Evolutionary conservation across 345 rosid species (phyloP), one percentile per base, ranked within the genome.

Genomic region (Moringa oleifera): DNA sequence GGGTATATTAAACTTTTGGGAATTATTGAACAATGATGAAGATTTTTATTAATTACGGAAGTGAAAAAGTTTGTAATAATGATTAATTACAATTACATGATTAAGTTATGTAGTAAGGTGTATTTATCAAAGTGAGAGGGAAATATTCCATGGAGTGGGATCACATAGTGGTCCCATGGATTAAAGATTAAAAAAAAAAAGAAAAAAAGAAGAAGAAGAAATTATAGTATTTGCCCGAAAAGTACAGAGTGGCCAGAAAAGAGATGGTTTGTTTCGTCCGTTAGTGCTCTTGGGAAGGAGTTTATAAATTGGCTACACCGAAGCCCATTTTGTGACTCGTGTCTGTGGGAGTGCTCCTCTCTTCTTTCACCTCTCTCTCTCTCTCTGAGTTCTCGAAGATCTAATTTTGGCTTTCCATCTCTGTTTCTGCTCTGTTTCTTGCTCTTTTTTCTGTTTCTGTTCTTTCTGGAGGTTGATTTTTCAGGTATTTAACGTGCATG

Each of bases 231-330:
- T 69, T 63, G 69, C 68, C 71, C 66, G 68, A 75, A 77, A 79
- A 73, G 74, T 73, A 57, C 79, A 77, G 73, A 68, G 66, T 60
- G 79, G 68, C 68, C 75, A 70, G 68, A 76, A 77, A 68, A 73
- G 74, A 69, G 59, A 37, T 58, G 66, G 69, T 53, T 24, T 51
- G 71, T 69, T 73, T 77, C 72, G 77, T 76, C 69, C 23, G 45
- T 46, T 73, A 51, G 68, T 70, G 65, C 59, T 55, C 59, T 58
- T 56, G 68, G 65, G 55, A 53, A 53, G 53, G 19, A 58, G 61
- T 68, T 65, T 79, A 80, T 75, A 79, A 63, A 80, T 71, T 65
- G 75, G 61, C 80, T 59, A 54, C 64, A 37, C 78, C n/a, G 64
- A 36, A 66, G 60, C 71, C 61, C 36, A 53, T 59, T 58, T 63